Evolutionary conservation across 1,139 yeast genomes (phyloP), one percentile per base, ranked within the genome.

Genomic region (Protomyces pachydermus): DNA sequence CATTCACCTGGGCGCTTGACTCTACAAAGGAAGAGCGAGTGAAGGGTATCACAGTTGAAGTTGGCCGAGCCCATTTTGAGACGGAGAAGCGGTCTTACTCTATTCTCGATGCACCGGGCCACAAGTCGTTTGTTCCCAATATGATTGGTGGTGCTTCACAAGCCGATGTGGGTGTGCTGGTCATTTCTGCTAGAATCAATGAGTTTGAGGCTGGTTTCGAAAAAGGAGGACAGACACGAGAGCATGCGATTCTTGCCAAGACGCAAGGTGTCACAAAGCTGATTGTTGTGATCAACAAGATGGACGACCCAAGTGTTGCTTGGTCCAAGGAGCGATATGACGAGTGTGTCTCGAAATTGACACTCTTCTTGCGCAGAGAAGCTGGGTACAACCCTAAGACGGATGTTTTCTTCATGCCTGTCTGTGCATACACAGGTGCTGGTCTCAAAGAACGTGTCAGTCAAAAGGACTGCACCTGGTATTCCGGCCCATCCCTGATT

Each of bases 111-210:
- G 99, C 99, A 8, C 99, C 99, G 69, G 99, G 99, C 58, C 99
- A 93, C 81, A 93, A 93, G 80, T 88, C 93, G 89, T 93, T 93
- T 75, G 97, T 93, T 69, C 90, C 97, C 65, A 96, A 91, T 77
- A 93, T 93, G 98, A 95, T 95, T 81, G 98, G 98, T 72, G 98
- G 98, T 77, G 98, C 98, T 12, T 91, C 98, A 52, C 99, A 93
- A 80, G 98, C 98, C 61, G 98, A 93, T 78, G 93, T 93, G 69
- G 98, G 98, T 78, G 85, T 93, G 71, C 84, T 93, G 75, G 98
- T 93, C 66, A 93, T 93, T 72, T 89, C 96, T 70, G 98, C 98
- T 68, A 89, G 98, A 83, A 91, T 91, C 80, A 98, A 98, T 79
- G 98, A 93, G 78, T 93, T 91, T 79, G 98, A 93, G 81, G 95